Conservation (phyloP, 2,329 filamentous ascomycete species). For the Gremmenia infestans region DNA sequence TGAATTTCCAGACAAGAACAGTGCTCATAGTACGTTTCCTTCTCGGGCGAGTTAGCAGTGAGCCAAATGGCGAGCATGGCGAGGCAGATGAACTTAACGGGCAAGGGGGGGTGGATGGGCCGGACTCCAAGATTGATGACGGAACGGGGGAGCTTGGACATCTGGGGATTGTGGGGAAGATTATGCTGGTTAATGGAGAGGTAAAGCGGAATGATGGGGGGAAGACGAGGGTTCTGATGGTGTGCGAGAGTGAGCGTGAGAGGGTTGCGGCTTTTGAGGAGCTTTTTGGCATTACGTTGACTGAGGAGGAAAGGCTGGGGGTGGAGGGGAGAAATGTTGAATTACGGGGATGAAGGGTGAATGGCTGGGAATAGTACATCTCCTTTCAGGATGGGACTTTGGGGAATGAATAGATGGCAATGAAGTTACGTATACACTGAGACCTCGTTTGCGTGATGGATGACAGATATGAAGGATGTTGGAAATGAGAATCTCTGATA, state of each 20-base stretch:
- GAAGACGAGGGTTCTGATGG: constrained; percentile 42
- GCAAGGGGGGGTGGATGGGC: neutral
- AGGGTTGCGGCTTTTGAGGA: constrained; percentile 46
- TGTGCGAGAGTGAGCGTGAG: constrained; percentile 47
- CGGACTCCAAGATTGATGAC: neutral
- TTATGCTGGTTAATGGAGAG: constrained; percentile 45
- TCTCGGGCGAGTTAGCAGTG: constrained; percentile 29
- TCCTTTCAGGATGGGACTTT: too few relatives aligned
- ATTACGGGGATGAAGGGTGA: neutral
- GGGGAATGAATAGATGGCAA: too few relatives aligned
- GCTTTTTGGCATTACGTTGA: constrained; percentile 47
- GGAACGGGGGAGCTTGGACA: constrained; percentile 18
- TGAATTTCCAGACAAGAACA: constrained; percentile 53
- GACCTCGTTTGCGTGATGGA: neutral
- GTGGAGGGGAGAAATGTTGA: constrained; percentile 41
- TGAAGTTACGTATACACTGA: neutral
- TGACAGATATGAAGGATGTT: neutral
- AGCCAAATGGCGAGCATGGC: neutral
- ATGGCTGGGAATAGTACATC: too few relatives aligned
- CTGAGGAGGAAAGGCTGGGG: constrained; percentile 43
- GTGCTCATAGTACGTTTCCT: constrained; percentile 56
- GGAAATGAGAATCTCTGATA: neutral
- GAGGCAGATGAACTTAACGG: neutral
- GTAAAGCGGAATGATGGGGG: constrained; percentile 51
- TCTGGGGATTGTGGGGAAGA: constrained; percentile 44